Base-by-base conservation (phyloP, 2,329 filamentous ascomycete species). In the Penicillium fuscoglaucum region DNA sequence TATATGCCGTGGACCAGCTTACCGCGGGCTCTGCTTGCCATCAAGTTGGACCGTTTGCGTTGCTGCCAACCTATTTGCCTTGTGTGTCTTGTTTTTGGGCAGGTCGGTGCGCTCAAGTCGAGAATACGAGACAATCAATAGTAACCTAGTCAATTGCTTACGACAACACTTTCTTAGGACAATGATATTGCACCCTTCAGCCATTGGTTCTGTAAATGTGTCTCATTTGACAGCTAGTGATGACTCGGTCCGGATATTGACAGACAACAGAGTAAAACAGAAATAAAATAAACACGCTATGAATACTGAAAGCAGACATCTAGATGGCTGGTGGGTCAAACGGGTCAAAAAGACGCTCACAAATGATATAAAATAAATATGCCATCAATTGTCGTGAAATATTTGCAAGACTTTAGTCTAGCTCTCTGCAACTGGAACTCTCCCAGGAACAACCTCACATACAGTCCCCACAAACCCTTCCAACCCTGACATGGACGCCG, bases 401-500 rank as follows among this genome's bases (percentile, higher is more conserved):
- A 28, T 50, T n/a, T 28, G 26, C 24, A 33, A 49, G 63, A 50
- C 12, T 39, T 17, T 1, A 13, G 9, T 24, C 57, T 52, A 57
- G 45, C 29, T 39, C 26, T 52, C 59, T 41, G 40, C 33, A 21
- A 54, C 52, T 35, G 47, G 45, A 15, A 37, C 19, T 24, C 56
- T 48, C 26, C 66, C 60, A 31, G 56, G 41, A 37, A 66, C 41
- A 24, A 77, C 71, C 44, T 75, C 75, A 59, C 69, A 70, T 24
- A 81, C 66, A 40, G 68, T 75, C 0, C 85, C 85, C 19, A 86
- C 84, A 71, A 86, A 86, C 0, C 85, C 85, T 58, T 86, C 83
- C 12, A 87, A 66, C 1, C 82, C 83, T 10, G 81, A 80, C 13
- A 82, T 69, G 1, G 81, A 76, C 55, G 78, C 78, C 29, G 79